Base-by-base conservation (phyloP, 2,329 filamentous ascomycete genomes). In the Colletotrichum shisoi region DNA sequence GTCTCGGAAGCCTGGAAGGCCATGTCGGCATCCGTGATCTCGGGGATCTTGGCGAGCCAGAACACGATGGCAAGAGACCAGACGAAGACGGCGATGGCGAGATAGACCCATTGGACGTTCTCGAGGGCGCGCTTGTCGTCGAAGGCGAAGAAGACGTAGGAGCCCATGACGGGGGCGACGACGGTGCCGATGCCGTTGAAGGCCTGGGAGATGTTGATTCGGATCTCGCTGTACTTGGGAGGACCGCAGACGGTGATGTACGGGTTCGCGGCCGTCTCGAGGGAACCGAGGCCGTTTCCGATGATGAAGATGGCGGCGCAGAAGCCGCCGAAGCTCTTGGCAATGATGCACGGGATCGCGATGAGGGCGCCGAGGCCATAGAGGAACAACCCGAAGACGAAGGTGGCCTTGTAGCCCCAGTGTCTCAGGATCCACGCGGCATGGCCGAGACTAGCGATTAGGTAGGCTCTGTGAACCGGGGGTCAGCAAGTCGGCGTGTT, bases 231-330 rank as follows among this genome's bases (percentile, higher is more conserved):
- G 72, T 85, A 85, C 63, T 80, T 78, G 3, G 84, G 84, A 27
- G 84, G 83, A 34, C 84, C 84, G 71, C 83, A 85, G 40, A 85
- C 77, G 42, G 67, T 69, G 59, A 66, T 66, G 77, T 90, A 92
- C 0, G 91, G 89, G 76, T 94, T 92, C 6, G 91, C 91, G 1
- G 90, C 89, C 0, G 91, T 92, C 78, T 94, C 91, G 19, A 94
- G 85, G 0, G 90, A 90, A 1, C 88, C 88, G 0, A 93, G 82
- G 5, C 90, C 91, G 63, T 88, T 89, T 37, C 90, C 91, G 66
- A 93, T 89, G 69, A 93, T 85, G 76, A 93, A 92, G 71, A 91
- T 87, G 71, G 82, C 85, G 42, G 85, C 86, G 72, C 90, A 92
- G 79, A 93, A 94, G 9, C 91, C 91, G 31, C 83, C 86, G 73